These are phyloP conservation scores for Phlebopus sp. DNA, from an alignment of 1,284 basidiomycete genomes.

Conservation along the genomic window DNA sequence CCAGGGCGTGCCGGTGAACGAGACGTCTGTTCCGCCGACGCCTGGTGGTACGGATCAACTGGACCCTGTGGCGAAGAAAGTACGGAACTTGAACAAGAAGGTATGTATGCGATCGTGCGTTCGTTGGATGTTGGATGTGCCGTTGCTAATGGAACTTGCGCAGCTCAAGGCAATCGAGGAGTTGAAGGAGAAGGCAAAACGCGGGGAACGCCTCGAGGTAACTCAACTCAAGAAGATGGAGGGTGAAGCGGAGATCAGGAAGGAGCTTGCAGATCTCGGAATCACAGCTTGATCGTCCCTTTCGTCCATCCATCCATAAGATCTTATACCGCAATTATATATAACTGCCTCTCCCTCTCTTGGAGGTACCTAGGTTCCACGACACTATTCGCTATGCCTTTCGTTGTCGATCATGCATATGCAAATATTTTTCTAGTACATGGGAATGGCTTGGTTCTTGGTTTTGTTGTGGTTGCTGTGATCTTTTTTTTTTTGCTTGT, in stretches of 20 bases:
- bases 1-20: slow-evolving; percentile 19
- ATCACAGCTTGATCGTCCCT: slow-evolving; percentile 14
- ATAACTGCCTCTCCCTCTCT: background rate
- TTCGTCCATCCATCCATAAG: background rate
- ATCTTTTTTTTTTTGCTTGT: too few species aligned
- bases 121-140: slow-evolving; percentile 2
- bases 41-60: slow-evolving; percentile 62
- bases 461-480: too few species aligned
- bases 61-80: slow-evolving; percentile 86
- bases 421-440: too few species aligned
- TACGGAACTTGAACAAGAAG: slow-evolving; percentile 93
- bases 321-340: background rate
- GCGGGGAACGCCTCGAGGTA: slow-evolving; percentile 87
- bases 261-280: slow-evolving; percentile 57
- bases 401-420: too few species aligned
- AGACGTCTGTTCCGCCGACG: slow-evolving; percentile 48
- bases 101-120: slow-evolving; percentile 44
- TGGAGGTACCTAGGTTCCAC: too few species aligned
- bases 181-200: slow-evolving; percentile 83
- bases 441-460: too few species aligned
- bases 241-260: slow-evolving; percentile 77
- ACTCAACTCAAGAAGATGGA: slow-evolving; percentile 97
- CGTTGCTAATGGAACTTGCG: slow-evolving; percentile 7
- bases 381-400: too few species aligned
- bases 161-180: slow-evolving; percentile 96